Conservation (phyloP, 768 basidiomycete genomes). For the Saitozyma sp. region DNA sequence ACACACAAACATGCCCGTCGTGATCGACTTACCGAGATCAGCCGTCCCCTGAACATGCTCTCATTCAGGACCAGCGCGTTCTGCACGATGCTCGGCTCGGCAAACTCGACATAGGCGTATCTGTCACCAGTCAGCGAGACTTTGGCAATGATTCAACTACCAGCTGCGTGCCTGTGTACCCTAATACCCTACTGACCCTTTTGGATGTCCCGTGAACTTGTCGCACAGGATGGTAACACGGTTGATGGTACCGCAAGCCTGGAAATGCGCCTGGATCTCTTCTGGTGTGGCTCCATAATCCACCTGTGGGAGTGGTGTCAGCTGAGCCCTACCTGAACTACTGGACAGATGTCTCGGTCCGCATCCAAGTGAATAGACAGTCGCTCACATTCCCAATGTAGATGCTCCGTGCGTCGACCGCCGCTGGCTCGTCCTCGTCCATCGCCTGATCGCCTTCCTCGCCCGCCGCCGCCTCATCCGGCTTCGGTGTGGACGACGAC, state of each 20-base stretch:
- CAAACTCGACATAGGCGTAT: conserved; percentile 98
- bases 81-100: conserved; percentile 86
- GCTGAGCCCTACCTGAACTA: neutral
- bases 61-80: conserved; percentile 92
- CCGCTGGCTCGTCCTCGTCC: conserved; percentile 78
- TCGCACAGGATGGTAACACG: conserved; percentile 98
- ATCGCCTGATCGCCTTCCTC: conserved; percentile 44
- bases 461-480: conserved; percentile 15
- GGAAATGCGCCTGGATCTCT: conserved; percentile 96
- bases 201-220: conserved; percentile 99
- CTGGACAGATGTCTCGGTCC: neutral
- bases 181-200: conserved; percentile 65
- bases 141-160: neutral
- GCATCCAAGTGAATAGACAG: neutral
- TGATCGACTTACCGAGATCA: conserved; percentile 71
- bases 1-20: neutral
- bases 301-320: conserved; percentile 61
- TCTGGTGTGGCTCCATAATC: conserved; percentile 97
- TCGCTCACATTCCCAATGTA: conserved; percentile 80
- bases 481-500: conserved; percentile 34
- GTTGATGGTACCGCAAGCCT: conserved; percentile 96
- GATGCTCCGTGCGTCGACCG: conserved; percentile 80
- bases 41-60: conserved; percentile 86
- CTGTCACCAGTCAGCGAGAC: conserved; percentile 58
- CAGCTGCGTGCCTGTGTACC: neutral